phyloP scores from a whole-genome alignment of 176 grass and related monocot species.

The Rhynchospora breviuscula region DNA sequence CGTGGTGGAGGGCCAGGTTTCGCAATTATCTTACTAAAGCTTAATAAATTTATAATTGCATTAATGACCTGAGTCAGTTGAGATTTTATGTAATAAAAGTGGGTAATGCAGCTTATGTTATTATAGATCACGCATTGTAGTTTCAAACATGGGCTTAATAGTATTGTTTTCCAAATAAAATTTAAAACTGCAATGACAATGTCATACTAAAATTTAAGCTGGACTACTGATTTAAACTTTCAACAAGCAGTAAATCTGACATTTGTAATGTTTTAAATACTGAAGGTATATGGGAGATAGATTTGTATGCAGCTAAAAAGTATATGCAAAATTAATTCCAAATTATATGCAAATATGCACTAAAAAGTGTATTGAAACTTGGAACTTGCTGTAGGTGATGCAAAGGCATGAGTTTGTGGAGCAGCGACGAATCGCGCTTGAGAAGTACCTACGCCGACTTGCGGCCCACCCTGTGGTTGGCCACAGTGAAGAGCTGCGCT shows the following conservation, averaged over 20 bases:
- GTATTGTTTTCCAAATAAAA: background rate
- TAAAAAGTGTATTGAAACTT: background rate
- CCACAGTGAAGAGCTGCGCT: constrained; percentile 36
- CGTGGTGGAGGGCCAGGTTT: constrained; percentile 75
- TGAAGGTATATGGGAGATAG: background rate
- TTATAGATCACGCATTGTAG: background rate
- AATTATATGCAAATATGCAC: background rate
- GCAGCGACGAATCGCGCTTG: constrained; percentile 47
- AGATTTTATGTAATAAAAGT: background rate
- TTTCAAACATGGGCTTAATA: background rate
- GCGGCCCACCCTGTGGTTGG: constrained; percentile 52
- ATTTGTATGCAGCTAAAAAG: background rate
- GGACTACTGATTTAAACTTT: background rate
- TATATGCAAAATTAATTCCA: background rate
- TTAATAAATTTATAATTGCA: background rate
- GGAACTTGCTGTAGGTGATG: constrained; percentile 35
- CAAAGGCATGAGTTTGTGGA: constrained; percentile 86
- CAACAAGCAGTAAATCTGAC: background rate
- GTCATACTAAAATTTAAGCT: background rate
- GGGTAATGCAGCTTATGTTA: background rate
- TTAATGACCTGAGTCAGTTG: background rate
- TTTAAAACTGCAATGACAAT: background rate
- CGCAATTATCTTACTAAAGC: background rate
- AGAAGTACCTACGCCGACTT: constrained; percentile 70
- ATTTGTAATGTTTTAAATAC: background rate